These are phyloP conservation scores for Cryphonectria japonica DNA, from an alignment of 2,329 filamentous ascomycete genomes.

Conservation along the genomic window DNA sequence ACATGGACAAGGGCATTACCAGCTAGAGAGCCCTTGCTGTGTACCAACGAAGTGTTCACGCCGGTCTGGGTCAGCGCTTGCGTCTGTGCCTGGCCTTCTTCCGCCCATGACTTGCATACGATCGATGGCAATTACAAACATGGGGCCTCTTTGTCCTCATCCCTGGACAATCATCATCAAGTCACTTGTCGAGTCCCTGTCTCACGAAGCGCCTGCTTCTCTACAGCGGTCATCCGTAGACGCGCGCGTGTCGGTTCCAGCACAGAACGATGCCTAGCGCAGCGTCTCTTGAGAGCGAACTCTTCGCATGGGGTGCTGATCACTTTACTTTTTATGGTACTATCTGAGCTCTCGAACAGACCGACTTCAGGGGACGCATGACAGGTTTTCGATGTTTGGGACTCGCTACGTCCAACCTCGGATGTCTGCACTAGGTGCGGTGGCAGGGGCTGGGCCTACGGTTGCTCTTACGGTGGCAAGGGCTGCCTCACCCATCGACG, in stretches of 20 bases:
- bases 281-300: neutral
- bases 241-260: slow-evolving; percentile 15
- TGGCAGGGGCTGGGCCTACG: slow-evolving; percentile 10
- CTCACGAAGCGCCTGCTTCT: neutral
- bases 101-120: slow-evolving; percentile 7
- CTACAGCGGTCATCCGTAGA: slow-evolving; percentile 8
- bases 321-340: neutral
- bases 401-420: neutral
- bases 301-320: neutral
- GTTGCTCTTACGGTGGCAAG: slow-evolving; percentile 10
- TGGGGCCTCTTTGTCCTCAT: neutral
- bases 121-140: neutral
- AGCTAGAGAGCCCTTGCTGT: neutral
- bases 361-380: slow-evolving; percentile 9
- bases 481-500: slow-evolving; percentile 15
- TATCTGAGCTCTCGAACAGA: neutral
- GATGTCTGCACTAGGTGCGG: slow-evolving; percentile 21
- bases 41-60: neutral
- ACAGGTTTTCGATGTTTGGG: neutral
- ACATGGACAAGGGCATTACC: neutral
- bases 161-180: neutral
- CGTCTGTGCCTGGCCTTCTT: neutral
- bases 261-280: neutral
- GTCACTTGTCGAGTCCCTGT: neutral
- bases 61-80: neutral